phyloP scores from a whole-genome alignment of 306 rosid genomes.

The Trichosanthes cucumerina region DNA sequence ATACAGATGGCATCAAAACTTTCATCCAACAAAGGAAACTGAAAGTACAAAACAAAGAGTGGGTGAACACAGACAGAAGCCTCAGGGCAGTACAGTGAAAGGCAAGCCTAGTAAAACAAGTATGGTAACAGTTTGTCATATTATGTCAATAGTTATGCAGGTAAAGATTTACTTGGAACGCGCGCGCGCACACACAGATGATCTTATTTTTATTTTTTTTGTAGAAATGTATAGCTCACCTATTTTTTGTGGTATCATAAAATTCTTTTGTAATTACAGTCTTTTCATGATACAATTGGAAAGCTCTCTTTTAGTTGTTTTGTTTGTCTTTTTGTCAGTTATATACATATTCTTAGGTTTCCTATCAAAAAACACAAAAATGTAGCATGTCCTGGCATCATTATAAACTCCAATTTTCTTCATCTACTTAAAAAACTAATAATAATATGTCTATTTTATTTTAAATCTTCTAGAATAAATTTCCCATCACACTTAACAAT shows the following conservation, averaged over 20 bases:
- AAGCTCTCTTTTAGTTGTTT: background rate
- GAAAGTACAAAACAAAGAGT: background rate
- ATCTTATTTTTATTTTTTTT: too few relatives aligned
- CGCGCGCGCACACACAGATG: too few relatives aligned
- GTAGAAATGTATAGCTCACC: background rate
- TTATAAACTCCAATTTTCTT: background rate
- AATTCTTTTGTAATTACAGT: background rate
- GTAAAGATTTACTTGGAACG: too few relatives aligned
- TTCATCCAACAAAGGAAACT: background rate
- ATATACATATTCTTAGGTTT: background rate
- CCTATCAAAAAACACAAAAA: background rate
- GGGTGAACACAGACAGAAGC: background rate
- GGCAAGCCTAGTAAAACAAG: too few relatives aligned
- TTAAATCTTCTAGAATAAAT: background rate
- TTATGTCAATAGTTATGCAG: too few relatives aligned
- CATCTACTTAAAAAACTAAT: background rate
- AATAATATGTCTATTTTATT: background rate
- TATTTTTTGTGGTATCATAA: background rate
- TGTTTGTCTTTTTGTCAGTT: background rate
- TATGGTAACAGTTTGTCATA: too few relatives aligned
- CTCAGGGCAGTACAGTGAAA: background rate
- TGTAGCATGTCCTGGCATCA: background rate
- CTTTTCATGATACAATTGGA: background rate
- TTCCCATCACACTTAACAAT: background rate
- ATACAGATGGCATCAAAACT: constrained; percentile 14